phyloP scores from a whole-genome alignment of 2,329 filamentous ascomycete species.

The Zymoseptoria ardabiliae region DNA sequence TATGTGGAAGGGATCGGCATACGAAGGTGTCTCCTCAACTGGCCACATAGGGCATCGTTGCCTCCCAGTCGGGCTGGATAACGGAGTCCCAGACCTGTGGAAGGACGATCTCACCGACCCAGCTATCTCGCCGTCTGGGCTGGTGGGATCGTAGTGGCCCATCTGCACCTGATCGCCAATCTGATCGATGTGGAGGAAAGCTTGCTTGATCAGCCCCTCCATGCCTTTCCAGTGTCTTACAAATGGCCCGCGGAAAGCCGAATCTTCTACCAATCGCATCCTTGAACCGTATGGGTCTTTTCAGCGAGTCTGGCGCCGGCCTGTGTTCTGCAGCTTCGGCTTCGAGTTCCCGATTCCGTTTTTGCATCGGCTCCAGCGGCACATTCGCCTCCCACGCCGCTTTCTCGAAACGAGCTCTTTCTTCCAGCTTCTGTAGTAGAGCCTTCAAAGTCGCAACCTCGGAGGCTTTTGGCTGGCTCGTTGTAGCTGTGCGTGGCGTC shows the following conservation, averaged over 20 bases:
- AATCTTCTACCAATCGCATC: constrained; percentile 88
- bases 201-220: constrained; percentile 44
- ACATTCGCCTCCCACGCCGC: too few species aligned
- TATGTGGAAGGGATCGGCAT: background rate
- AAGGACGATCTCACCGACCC: constrained; percentile 43
- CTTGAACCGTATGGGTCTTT: constrained; percentile 78
- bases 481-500: too few species aligned
- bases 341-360: too few species aligned
- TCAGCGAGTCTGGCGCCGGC: constrained; percentile 47
- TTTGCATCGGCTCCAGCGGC: too few species aligned
- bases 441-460: too few species aligned
- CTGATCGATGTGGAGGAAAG: constrained; percentile 41
- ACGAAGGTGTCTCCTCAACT: constrained; percentile 26
- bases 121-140: constrained; percentile 42
- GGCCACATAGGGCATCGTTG: constrained; percentile 46
- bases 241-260: constrained; percentile 80
- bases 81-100: constrained; percentile 44
- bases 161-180: constrained; percentile 40
- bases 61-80: constrained; percentile 42
- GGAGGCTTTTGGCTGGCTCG: too few species aligned
- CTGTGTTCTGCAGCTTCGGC: too few species aligned
- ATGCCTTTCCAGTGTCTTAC: constrained; percentile 55
- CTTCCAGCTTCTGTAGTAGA: too few species aligned
- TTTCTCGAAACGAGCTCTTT: too few species aligned
- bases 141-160: constrained; percentile 42